Evolutionary conservation across 2,329 filamentous ascomycete genomes (phyloP).

Genomic region (Davidsoniella eucalypti): DNA sequence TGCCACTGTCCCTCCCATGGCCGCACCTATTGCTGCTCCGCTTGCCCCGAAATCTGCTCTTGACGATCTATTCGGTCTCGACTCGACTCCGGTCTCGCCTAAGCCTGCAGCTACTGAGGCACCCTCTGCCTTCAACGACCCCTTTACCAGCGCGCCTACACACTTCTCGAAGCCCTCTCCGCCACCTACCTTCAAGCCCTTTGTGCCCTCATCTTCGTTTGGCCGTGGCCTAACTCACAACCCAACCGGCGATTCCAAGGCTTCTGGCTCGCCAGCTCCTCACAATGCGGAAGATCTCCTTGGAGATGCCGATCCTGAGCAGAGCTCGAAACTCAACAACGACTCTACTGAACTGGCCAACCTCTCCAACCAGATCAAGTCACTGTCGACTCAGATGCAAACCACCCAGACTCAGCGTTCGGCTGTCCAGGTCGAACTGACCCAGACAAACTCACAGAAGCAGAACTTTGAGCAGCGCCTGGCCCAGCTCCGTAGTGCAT

Average conservation of each 20-base stretch:
- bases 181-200: slow-evolving; percentile 62
- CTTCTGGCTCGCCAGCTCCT: slow-evolving; percentile 33
- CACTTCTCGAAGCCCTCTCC: slow-evolving; percentile 38
- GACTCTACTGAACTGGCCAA: slow-evolving; percentile 91
- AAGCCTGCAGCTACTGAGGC: slow-evolving; percentile 38
- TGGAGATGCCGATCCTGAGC: slow-evolving; percentile 77
- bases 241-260: slow-evolving; percentile 44
- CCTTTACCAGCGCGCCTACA: slow-evolving; percentile 41
- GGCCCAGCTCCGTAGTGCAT: slow-evolving; percentile 69
- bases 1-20: slow-evolving; percentile 17
- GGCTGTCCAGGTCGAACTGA: slow-evolving; percentile 65
- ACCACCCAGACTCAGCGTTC: slow-evolving; percentile 72
- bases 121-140: slow-evolving; percentile 55
- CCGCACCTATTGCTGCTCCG: slow-evolving; percentile 21
- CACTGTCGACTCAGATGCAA: slow-evolving; percentile 83
- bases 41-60: slow-evolving; percentile 60
- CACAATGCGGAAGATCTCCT: slow-evolving; percentile 59
- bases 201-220: slow-evolving; percentile 82
- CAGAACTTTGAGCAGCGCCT: slow-evolving; percentile 82
- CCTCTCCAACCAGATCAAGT: slow-evolving; percentile 86
- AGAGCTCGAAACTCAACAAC: slow-evolving; percentile 71
- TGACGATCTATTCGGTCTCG: slow-evolving; percentile 86
- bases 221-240: slow-evolving; percentile 58
- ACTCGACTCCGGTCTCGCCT: slow-evolving; percentile 34
- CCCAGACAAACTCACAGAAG: slow-evolving; percentile 70